Conservation (phyloP, 164 flowering plant species). For the Umbellularia californica region DNA sequence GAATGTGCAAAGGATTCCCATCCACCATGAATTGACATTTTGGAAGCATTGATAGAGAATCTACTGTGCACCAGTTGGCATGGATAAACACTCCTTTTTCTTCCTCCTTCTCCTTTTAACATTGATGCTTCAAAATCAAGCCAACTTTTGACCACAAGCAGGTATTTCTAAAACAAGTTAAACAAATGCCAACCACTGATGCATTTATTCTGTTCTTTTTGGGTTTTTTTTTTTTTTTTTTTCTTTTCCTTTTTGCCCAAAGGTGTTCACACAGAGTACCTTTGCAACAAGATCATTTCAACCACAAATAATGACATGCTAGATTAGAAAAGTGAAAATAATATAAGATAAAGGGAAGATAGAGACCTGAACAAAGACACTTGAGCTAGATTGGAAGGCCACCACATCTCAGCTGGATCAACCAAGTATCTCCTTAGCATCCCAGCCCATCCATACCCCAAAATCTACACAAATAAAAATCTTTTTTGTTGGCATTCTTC, state of each 20-base stretch:
- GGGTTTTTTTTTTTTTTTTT: background rate
- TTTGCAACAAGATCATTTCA: slow-evolving; percentile 9
- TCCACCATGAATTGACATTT: background rate
- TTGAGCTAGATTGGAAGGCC: slow-evolving; percentile 94
- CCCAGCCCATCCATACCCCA: slow-evolving; percentile 99
- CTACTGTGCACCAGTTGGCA: too few relatives aligned
- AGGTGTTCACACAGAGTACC: background rate
- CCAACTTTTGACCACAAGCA: background rate
- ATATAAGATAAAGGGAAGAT: background rate
- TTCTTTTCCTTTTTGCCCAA: background rate
- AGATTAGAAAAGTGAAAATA: too few relatives aligned
- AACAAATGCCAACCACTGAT: background rate
- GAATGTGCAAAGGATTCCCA: background rate
- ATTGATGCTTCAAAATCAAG: background rate
- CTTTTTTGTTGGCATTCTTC: background rate
- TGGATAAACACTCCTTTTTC: background rate
- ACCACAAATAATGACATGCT: background rate
- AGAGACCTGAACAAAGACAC: slow-evolving; percentile 82
- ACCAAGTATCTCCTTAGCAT: slow-evolving; percentile 77
- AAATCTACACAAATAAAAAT: slow-evolving; percentile 36
- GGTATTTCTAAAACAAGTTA: background rate
- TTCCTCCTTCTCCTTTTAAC: background rate
- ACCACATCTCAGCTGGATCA: slow-evolving; percentile 93
- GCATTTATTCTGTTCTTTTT: background rate
- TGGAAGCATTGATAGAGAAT: background rate